Evolutionary conservation across 805 yeast species (phyloP), one percentile per base, ranked within the genome.

Genomic region (Myxozyma vanderwaltii): DNA sequence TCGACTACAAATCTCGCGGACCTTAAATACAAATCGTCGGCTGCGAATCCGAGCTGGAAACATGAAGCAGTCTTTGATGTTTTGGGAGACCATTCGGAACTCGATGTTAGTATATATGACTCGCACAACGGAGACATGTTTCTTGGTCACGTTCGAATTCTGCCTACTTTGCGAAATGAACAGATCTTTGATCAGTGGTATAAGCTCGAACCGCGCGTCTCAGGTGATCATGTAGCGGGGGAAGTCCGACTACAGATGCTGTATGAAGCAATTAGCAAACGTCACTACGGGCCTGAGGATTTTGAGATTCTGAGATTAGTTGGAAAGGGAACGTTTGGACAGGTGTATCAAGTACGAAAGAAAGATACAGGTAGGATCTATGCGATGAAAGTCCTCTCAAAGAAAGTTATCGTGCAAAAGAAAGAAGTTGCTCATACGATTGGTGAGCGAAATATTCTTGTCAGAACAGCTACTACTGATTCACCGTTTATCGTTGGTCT

Each of bases 321-420:
- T 62, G 99, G 99, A 62, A 91, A 90, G 72, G 99, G 99, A 55
- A 94, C 98, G 0, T 92, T 92, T 78, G 99, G 99, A 33, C 96
- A 90, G 76, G 99, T 92, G 38, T 94, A 87, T 75, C 99, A 94
- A 77, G 99, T 94, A 45, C 85, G 87, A 64, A 94, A 92, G 80
- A 81, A 81, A 67, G 98, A 94, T 72, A 90, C 96, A 6, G 82
- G 83, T 59, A 83, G 97, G 68, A 87, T 94, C 59, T 94, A 94
- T 72, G 99, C 99, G 41, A 94, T 94, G 99, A 94, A 94, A 76
- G 96, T 92, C 29, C 81, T 94, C 54, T 88, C 96, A 26, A 94
- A 94, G 74, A 91, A 91, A 72, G 92, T 91, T 45, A 94, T 94
- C 73, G 97, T 94, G 51, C 91, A 89, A 74, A 94, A 94, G 80